Evolutionary conservation across 306 rosid genomes (phyloP).

Genomic region (Pueraria montana): DNA sequence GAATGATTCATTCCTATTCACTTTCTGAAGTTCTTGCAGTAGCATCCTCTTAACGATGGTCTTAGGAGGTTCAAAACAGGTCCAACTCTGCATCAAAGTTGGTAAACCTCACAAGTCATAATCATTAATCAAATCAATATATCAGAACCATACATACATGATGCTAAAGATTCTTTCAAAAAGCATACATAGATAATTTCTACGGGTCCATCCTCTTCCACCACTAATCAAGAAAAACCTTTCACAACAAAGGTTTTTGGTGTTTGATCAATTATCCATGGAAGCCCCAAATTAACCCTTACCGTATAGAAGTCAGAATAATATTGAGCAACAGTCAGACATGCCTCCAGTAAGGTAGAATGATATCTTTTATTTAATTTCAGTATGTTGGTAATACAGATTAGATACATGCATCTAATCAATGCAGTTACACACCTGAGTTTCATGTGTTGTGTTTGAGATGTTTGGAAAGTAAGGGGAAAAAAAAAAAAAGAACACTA

Average conservation of each 20-base stretch:
- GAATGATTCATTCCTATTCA: conserved; percentile 47
- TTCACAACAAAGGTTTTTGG: neutral
- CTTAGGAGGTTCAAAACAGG: conserved; percentile 82
- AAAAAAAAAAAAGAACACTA: neutral
- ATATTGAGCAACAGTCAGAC: neutral
- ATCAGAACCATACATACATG: conserved; percentile 14
- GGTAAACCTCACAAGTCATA: conserved; percentile 38
- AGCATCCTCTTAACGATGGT: conserved; percentile 77
- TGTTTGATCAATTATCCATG: neutral
- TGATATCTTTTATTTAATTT: neutral
- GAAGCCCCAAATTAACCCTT: neutral
- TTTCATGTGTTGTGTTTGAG: too few relatives aligned
- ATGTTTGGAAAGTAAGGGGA: too few relatives aligned
- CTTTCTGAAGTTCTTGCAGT: conserved; percentile 71
- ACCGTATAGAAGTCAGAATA: neutral
- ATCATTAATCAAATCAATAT: conserved; percentile 41
- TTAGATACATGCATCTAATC: neutral
- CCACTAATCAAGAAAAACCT: neutral
- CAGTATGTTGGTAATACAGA: neutral
- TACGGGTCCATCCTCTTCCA: neutral
- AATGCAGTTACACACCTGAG: neutral
- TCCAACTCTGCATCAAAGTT: conserved; percentile 76
- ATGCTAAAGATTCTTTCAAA: conserved; percentile 4
- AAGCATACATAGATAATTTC: neutral
- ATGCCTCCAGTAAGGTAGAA: neutral